Percentiles rank a stretch among this genome's conserved stretches.
These are phyloP conservation scores for Graphilbum sp. DNA, from an alignment of 2,329 filamentous ascomycete species.

Conservation along the genomic window DNA sequence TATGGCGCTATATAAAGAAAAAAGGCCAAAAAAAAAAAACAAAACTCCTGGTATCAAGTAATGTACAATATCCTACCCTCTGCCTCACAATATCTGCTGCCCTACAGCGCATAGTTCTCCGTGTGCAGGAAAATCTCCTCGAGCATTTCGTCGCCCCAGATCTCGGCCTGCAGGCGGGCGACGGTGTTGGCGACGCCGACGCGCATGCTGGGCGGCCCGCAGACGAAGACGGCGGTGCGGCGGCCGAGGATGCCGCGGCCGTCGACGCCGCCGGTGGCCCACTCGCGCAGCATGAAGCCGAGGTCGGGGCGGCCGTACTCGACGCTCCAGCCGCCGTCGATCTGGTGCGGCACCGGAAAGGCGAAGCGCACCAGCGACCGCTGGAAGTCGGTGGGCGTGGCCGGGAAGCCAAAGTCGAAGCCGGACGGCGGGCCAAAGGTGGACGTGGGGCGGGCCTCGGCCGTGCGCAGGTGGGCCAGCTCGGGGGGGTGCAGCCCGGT, in stretches of 20 bases:
- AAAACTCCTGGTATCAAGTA: too few species aligned
- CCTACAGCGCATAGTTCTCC: constrained; percentile 77
- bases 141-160: constrained; percentile 60
- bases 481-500: constrained; percentile 27
- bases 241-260: constrained; percentile 57
- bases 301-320: constrained; percentile 87
- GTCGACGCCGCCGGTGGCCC: constrained; percentile 54
- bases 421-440: constrained; percentile 43
- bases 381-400: constrained; percentile 73
- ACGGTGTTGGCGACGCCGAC: constrained; percentile 78
- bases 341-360: constrained; percentile 53
- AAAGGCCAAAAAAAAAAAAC: too few species aligned
- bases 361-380: constrained; percentile 84
- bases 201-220: constrained; percentile 74
- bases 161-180: constrained; percentile 63
- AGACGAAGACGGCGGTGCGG: constrained; percentile 80
- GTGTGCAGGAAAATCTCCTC: constrained; percentile 92
- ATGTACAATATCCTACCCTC: too few species aligned
- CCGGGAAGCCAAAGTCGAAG: constrained; percentile 71
- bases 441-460: constrained; percentile 32
- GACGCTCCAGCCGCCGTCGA: constrained; percentile 70
- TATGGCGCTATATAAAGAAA: too few species aligned
- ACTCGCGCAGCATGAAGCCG: constrained; percentile 69
- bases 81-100: too few species aligned
- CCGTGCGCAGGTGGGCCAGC: constrained; percentile 39